Base-by-base conservation (phyloP, 2,329 filamentous ascomycete species). In the Alternaria gansuensis region DNA sequence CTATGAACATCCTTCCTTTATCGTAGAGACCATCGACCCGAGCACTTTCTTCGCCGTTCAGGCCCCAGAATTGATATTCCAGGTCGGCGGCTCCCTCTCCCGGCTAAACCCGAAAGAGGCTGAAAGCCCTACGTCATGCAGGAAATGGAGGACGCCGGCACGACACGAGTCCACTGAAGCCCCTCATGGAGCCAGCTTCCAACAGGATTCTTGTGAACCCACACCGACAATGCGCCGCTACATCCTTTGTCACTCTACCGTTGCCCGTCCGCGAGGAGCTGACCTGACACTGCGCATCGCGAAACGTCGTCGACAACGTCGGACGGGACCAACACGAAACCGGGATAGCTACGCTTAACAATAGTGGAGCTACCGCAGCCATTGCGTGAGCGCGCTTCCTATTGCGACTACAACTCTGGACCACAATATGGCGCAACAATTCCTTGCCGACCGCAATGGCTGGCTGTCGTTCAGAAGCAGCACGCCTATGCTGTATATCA, bases 401-500 rank as follows among this genome's bases (percentile, higher is more conserved):
- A 33, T 41, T 51, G 34, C 52, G 52, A 56, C 24, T 36, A 39
- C 54, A 31, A 53, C 40, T 24, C 31, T 7, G 31, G 13, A 46
- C 49, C n/a, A 39, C 51, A 21, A 54, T 5, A 77, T 77, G 75
- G 75, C 75, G 37, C 63, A 72, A 49, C 74, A 77, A 50, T 76
- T 69, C 59, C 70, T 77, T n/a, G 69, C 75, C 21, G 69, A 75
- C 62, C 68, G 54, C 56, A 77, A 77, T 61, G 75, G 75, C 59
- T 77, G 75, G 71, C 64, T 78, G 44, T 76, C 70, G 34, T 78
- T 78, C 69, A 77, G 77, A 60, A 72, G 76, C 59, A 79, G 78
- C 62, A 80, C 78, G 14, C 78, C 79, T 13, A 70, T 78, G 53
- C 70, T 85, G n/a, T 80, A 83, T 62, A 75, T 85, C 41, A 82